phyloP scores from a whole-genome alignment of 257 asterid genomes.

The Orobanche coerulescens region DNA sequence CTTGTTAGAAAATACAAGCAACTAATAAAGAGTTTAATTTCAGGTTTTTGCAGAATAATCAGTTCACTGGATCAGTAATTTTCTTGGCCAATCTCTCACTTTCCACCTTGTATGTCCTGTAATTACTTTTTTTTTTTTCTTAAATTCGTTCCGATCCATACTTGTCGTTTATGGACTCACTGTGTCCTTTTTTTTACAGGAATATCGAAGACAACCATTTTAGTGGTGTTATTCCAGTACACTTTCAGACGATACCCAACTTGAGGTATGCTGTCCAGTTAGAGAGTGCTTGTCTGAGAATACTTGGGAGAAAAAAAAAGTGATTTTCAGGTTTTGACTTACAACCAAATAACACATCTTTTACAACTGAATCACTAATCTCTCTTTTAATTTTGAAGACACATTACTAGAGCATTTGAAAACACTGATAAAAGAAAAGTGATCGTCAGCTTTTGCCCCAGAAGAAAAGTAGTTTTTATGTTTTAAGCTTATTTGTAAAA shows the following conservation, averaged over 20 bases:
- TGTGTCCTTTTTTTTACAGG: constrained; percentile 40
- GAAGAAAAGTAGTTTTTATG: no score
- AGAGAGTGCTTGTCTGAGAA: background rate
- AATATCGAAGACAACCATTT: constrained; percentile 86
- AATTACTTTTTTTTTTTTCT: background rate
- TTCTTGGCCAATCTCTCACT: constrained; percentile 68
- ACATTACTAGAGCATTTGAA: background rate
- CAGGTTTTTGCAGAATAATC: constrained; percentile 78
- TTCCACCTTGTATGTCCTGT: constrained; percentile 49
- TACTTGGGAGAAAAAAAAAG: no score
- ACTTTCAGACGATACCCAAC: constrained; percentile 56
- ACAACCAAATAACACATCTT: no score
- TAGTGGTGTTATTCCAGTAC: constrained; percentile 85
- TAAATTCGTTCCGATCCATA: background rate
- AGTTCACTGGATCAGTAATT: constrained; percentile 76
- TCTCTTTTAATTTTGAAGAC: background rate
- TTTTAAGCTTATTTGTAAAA: no score
- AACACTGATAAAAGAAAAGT: no score
- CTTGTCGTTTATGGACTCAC: constrained; percentile 23
- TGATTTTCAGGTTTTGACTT: no score
- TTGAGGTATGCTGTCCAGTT: constrained; percentile 43
- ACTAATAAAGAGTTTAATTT: constrained; percentile 14
- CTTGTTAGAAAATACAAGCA: constrained; percentile 9
- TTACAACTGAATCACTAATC: background rate
- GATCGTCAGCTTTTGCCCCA: no score